A percentile compares a stretch with the other conserved stretches of the same genome.
phyloP scores from a whole-genome alignment of 441 rosid species.

The Aleurites moluccanus region DNA sequence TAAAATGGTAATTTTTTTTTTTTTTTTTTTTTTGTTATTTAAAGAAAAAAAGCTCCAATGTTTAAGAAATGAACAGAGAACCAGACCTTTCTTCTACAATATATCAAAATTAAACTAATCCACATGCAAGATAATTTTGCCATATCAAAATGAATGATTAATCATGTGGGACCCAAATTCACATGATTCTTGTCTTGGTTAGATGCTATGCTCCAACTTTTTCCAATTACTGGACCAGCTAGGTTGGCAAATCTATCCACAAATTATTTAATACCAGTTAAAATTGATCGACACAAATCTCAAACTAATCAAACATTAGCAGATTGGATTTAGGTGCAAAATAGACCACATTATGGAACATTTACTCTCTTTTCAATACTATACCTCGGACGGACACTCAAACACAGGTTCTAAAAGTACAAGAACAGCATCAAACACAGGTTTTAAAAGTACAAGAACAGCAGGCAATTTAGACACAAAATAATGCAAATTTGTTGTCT shows the following conservation, averaged over 20 bases:
- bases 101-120: too few relatives aligned
- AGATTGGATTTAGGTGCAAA: not conserved
- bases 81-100: not conserved
- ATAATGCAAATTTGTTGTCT: not conserved
- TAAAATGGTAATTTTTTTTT: too few relatives aligned
- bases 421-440: too few relatives aligned
- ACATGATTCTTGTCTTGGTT: not conserved
- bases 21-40: too few relatives aligned
- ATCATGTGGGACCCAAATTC: slow-evolving; percentile 9
- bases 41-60: too few relatives aligned
- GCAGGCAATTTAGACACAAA: not conserved
- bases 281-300: not conserved
- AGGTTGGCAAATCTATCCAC: slow-evolving; percentile 5
- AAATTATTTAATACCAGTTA: not conserved
- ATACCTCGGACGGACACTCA: not conserved
- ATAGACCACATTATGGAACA: not conserved
- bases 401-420: too few relatives aligned
- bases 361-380: not conserved
- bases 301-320: not conserved
- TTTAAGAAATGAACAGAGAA: not conserved
- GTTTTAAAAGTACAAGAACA: not conserved
- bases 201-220: not conserved
- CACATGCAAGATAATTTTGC: too few relatives aligned
- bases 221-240: slow-evolving; percentile 2
- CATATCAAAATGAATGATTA: not conserved